Percentiles rank a stretch among this genome's conserved stretches.
phyloP scores from a whole-genome alignment of 2,329 filamentous ascomycete species.

The Pezicula radicicola region DNA sequence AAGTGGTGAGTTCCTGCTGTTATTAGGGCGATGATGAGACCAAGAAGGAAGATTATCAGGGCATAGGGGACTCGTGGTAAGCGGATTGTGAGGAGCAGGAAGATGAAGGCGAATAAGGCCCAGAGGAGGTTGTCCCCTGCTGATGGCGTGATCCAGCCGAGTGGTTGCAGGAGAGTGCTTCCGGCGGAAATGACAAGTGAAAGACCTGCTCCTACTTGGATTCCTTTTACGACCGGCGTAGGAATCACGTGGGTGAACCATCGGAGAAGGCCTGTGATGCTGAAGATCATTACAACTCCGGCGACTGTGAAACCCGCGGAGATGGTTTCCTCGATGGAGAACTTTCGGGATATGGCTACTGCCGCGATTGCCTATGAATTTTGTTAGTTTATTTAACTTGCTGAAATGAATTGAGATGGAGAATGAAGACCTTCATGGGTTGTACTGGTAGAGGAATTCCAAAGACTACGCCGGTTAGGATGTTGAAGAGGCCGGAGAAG shows the following conservation, averaged over 20 bases:
- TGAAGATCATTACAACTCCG: constrained; percentile 70
- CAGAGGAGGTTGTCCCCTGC: constrained; percentile 77
- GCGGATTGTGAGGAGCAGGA: constrained; percentile 65
- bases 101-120: constrained; percentile 70
- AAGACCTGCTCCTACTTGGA: constrained; percentile 88
- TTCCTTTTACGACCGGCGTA: constrained; percentile 86
- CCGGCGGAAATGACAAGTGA: constrained; percentile 79
- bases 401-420: background rate
- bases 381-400: background rate
- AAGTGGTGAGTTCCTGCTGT: constrained; percentile 36
- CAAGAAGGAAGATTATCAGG: constrained; percentile 65
- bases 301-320: constrained; percentile 81
- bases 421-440: constrained; percentile 62
- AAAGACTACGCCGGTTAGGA: constrained; percentile 77
- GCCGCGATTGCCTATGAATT: constrained; percentile 72
- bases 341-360: constrained; percentile 71
- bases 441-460: constrained; percentile 90
- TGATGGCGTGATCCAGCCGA: constrained; percentile 64
- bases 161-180: constrained; percentile 59
- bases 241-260: constrained; percentile 69
- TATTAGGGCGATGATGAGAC: constrained; percentile 61
- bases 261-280: constrained; percentile 72
- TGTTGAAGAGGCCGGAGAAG: constrained; percentile 84
- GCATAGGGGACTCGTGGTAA: constrained; percentile 74
- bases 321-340: constrained; percentile 69